These are phyloP conservation scores for Daedalea quercina DNA, from an alignment of 768 basidiomycete genomes.

Conservation along the genomic window DNA sequence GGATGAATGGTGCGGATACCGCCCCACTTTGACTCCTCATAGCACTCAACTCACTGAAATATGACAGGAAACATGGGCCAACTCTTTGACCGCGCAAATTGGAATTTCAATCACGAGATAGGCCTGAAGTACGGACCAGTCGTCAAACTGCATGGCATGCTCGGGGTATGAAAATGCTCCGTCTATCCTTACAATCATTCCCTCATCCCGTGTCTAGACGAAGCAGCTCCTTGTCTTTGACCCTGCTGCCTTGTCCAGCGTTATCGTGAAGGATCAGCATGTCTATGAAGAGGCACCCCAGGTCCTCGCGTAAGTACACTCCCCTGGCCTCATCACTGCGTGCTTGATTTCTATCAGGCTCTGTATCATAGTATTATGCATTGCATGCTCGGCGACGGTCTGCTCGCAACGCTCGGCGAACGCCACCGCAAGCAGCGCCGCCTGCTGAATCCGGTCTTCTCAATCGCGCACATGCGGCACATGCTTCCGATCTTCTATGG, in stretches of 20 bases:
- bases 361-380: constrained; percentile 8
- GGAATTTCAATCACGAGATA: constrained; percentile 4
- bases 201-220: not conserved
- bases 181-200: not conserved
- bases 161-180: constrained; percentile 2
- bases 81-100: constrained; percentile 2
- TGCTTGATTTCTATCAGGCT: not conserved
- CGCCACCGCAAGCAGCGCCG: constrained; percentile 18
- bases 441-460: constrained; percentile 19
- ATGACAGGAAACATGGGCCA: constrained; percentile 6
- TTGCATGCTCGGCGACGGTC: constrained; percentile 17
- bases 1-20: constrained; percentile 1
- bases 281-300: constrained; percentile 7
- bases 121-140: constrained; percentile 7
- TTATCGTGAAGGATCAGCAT: constrained; percentile 16
- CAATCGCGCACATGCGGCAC: constrained; percentile 15
- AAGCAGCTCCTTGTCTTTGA: constrained; percentile 11
- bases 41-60: not conserved
- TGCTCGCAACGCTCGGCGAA: constrained; percentile 20
- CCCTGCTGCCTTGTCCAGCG: constrained; percentile 11
- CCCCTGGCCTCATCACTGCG: not conserved
- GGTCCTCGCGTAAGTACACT: constrained; percentile 7
- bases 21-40: too few relatives aligned
- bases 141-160: constrained; percentile 4
- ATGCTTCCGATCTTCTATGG: constrained; percentile 17